Percentiles rank a stretch among this genome's conserved stretches.
phyloP scores from a whole-genome alignment of 2,329 filamentous ascomycete species.

The Monilinia fructigena region DNA sequence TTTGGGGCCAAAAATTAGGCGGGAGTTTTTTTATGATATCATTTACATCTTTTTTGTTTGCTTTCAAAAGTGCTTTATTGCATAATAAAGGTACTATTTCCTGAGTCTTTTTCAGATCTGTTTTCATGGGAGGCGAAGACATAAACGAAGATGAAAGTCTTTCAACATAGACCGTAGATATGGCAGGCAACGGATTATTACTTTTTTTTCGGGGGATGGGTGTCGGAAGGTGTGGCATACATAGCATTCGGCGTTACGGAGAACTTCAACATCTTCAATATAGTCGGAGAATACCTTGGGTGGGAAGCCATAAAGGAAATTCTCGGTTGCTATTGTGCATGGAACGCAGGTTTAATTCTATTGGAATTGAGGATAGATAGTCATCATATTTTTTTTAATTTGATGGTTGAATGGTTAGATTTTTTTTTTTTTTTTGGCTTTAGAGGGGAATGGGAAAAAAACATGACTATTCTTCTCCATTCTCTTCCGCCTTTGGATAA shows the following conservation, averaged over 20 bases:
- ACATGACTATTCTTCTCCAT: slow-evolving; percentile 8
- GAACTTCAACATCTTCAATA: slow-evolving; percentile 43
- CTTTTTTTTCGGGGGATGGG: slow-evolving; percentile 7
- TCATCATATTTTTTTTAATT: neutral
- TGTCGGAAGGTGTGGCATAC: slow-evolving; percentile 34
- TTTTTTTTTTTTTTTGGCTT: slow-evolving; percentile 7
- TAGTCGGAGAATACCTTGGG: slow-evolving; percentile 29
- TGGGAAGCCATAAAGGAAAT: neutral
- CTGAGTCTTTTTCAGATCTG: neutral
- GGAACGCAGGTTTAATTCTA: neutral
- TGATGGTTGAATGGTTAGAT: neutral
- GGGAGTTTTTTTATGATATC: slow-evolving; percentile 31
- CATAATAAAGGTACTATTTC: slow-evolving; percentile 15
- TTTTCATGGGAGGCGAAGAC: slow-evolving; percentile 21
- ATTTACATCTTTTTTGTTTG: slow-evolving; percentile 27
- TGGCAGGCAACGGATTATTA: slow-evolving; percentile 23
- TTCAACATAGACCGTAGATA: slow-evolving; percentile 44
- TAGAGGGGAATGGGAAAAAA: slow-evolving; percentile 7
- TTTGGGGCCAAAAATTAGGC: slow-evolving; percentile 29
- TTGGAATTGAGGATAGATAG: slow-evolving; percentile 2
- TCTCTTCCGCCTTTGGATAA: neutral
- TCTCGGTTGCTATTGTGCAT: slow-evolving; percentile 21
- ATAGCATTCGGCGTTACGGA: slow-evolving; percentile 41
- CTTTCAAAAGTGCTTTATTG: slow-evolving; percentile 23
- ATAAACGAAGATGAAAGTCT: slow-evolving; percentile 39